Evolutionary conservation across 352 stramenopile species (phyloP).

Genomic region (Pythium chondricola): DNA sequence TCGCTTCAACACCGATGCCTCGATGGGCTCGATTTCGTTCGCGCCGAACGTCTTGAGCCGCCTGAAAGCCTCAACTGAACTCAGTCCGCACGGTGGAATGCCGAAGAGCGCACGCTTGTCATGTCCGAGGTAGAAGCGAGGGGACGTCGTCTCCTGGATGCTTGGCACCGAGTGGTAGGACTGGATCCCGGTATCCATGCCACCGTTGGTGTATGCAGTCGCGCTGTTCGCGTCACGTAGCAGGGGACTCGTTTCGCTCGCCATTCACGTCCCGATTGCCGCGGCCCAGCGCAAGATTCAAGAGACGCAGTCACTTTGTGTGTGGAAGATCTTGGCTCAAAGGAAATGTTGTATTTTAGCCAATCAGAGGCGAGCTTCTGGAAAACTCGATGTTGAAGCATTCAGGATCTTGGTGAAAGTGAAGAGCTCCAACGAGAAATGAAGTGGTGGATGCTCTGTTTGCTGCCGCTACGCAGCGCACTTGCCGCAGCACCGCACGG

Average conservation of each 20-base stretch:
- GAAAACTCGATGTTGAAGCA: too few species aligned
- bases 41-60: conserved; percentile 80
- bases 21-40: conserved; percentile 75
- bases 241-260: conserved; percentile 54
- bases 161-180: conserved; percentile 9
- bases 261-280: too few species aligned
- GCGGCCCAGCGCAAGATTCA: too few species aligned
- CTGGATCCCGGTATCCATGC: not conserved
- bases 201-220: not conserved
- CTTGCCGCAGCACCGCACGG: too few species aligned
- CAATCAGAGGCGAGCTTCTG: too few species aligned
- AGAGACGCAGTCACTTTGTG: too few species aligned
- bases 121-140: conserved; percentile 74
- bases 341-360: too few species aligned
- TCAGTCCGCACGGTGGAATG: conserved; percentile 69
- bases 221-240: conserved; percentile 24
- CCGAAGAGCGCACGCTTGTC: conserved; percentile 72
- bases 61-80: conserved; percentile 64
- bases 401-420: too few species aligned
- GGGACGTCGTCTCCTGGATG: conserved; percentile 3
- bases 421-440: too few species aligned
- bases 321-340: too few species aligned
- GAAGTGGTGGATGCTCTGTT: too few species aligned
- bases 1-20: conserved; percentile 49
- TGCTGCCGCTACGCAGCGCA: too few species aligned